Conservation (phyloP, 1,139 yeast species). For the Wickerhamiella pararugosa region DNA sequence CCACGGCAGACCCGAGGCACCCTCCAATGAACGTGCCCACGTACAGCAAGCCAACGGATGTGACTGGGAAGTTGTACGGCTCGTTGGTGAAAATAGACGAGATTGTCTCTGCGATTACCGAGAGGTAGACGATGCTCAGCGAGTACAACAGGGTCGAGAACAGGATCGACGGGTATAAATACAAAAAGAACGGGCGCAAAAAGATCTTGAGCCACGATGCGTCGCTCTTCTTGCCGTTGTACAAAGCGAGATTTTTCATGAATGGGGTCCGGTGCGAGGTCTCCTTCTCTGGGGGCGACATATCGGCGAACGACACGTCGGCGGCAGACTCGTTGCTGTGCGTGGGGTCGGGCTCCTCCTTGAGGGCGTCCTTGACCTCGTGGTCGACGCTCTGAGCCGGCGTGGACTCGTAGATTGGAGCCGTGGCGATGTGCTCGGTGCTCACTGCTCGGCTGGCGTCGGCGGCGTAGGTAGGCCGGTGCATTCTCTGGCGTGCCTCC, state of each 20-base stretch:
- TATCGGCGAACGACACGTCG: neutral
- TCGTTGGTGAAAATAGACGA: conserved; percentile 33
- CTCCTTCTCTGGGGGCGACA: neutral
- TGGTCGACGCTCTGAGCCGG: neutral
- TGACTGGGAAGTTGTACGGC: conserved; percentile 35
- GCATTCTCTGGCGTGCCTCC: conserved; percentile 21
- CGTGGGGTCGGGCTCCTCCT: neutral
- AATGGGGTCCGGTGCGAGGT: conserved; percentile 12
- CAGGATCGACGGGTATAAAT: conserved; percentile 38
- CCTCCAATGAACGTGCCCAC: conserved; percentile 47
- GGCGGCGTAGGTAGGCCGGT: conserved; percentile 7
- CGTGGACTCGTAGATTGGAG: too few relatives aligned
- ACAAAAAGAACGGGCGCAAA: conserved; percentile 39
- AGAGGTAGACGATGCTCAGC: conserved; percentile 48
- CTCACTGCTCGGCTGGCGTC: too few relatives aligned
- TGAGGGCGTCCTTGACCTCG: neutral
- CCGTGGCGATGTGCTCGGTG: too few relatives aligned
- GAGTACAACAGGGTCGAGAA: conserved; percentile 41
- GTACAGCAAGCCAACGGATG: conserved; percentile 42
- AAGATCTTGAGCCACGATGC: conserved; percentile 48
- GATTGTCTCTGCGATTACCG: conserved; percentile 44
- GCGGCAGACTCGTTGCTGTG: neutral
- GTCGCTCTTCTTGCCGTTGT: conserved; percentile 33
- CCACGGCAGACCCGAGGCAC: conserved; percentile 38
- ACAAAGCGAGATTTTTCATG: conserved; percentile 17